A percentile compares a stretch with the other conserved stretches of the same genome.
Conservation (phyloP, 176 grass and related monocot species). For the Thinopyrum elongatum region DNA sequence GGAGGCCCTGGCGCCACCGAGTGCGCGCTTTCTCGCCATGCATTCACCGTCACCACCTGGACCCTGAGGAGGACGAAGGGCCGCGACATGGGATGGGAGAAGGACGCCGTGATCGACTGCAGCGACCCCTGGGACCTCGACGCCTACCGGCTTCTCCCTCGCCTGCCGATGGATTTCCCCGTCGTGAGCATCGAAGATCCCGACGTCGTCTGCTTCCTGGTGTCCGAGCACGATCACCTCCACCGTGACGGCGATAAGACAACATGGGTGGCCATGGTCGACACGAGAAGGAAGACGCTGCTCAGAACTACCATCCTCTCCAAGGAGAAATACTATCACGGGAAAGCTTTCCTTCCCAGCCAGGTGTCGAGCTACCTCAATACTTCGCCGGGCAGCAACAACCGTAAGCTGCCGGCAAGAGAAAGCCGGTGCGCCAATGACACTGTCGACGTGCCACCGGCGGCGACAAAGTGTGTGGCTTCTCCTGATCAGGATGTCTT, state of each 20-base stretch:
- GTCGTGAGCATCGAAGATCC: background rate
- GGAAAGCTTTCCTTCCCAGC: background rate
- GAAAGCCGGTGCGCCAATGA: background rate
- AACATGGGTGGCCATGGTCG: background rate
- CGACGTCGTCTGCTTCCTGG: background rate
- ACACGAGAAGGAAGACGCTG: background rate
- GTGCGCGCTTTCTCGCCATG: background rate
- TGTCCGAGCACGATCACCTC: background rate
- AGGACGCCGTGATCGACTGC: background rate
- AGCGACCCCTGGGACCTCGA: background rate
- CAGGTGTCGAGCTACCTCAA: background rate
- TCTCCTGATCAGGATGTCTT: background rate
- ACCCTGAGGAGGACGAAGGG: background rate
- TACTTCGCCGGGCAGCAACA: background rate
- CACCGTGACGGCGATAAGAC: too few relatives aligned
- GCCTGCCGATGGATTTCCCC: background rate
- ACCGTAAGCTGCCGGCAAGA: background rate
- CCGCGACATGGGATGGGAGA: background rate
- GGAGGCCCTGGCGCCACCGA: background rate
- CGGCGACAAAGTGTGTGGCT: background rate
- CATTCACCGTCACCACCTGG: conserved; percentile 8
- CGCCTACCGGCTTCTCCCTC: background rate
- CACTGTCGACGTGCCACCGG: background rate
- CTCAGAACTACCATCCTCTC: background rate
- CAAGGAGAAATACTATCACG: background rate